Base-by-base conservation (phyloP, 805 yeast genomes). In the Blastobotrys mokoenaii region DNA sequence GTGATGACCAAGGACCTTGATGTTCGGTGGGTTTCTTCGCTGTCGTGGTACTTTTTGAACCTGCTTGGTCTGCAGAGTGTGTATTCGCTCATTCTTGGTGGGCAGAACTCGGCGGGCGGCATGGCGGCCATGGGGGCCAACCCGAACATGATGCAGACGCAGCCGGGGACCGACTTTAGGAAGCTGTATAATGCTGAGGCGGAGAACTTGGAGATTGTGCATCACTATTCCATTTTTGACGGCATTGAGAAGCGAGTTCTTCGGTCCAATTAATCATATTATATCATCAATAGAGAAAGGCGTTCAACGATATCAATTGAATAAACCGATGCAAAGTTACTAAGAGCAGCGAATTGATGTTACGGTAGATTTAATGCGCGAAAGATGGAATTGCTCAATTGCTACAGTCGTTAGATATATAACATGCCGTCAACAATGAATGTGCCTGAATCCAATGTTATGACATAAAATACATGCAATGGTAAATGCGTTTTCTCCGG, bases 31-130 rank as follows among this genome's bases (percentile, higher is more conserved):
- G 97, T 93, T 14, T 82, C 93, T 32, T 80, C 96, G 2, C 82
- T 93, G 16, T 87, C 97, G 3, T 93, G 97, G 97, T 93, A 90
- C 62, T 85, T 93, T 62, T 84, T 90, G 44, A 84, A 87, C 45
- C 76, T 87, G 49, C 63, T 89, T 42, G 97, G 97, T 25, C 72
- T 93, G 49, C 76, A 77, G 53, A 83, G 96, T 0, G 80, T 93
- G 1, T 83, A 82, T 61, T 74, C 84, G 33, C 71, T 90, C 44
- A 51, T 88, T 6, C 72, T 86, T 52, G 80, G 79, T 10, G 77
- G 48, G 27, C 48, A 49, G 31, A 62, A 62, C 51, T 62, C 56
- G 55, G 60, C 52, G 44, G 58, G 50, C 40, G 59, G 59, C 4
- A 49, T 58, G 41, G 55, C 55, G 36, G 63, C 55, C 40, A 54